A percentile compares a stretch with the other conserved stretches of the same genome.
These are phyloP conservation scores for Xylariaceae sp. DNA, from an alignment of 2,329 filamentous ascomycete genomes.

Conservation along the genomic window DNA sequence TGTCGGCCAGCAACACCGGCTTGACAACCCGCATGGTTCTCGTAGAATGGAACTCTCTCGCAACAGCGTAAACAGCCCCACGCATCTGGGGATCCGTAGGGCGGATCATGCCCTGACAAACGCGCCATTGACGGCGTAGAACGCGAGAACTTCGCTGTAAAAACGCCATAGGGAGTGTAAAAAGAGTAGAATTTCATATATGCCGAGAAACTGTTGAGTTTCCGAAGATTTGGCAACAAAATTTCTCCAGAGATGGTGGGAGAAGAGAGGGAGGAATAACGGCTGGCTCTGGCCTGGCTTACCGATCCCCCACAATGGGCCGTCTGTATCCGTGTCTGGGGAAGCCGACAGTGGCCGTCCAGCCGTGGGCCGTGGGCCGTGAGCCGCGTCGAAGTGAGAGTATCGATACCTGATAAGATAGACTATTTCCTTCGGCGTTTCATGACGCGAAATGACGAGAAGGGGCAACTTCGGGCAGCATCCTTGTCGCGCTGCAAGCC, in stretches of 20 bases:
- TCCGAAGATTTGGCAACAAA: slow-evolving; percentile 4
- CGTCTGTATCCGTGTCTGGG: slow-evolving; percentile 28
- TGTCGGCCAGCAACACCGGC: slow-evolving; percentile 79
- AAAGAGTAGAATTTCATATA: neutral
- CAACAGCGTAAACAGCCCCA: slow-evolving; percentile 24
- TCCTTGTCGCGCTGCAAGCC: no score
- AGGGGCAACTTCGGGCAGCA: no score
- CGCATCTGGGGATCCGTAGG: slow-evolving; percentile 32
- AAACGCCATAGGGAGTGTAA: slow-evolving; percentile 41
- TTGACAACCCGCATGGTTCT: slow-evolving; percentile 59
- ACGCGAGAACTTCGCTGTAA: slow-evolving; percentile 50
- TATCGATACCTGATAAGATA: no score
- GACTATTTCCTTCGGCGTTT: no score
- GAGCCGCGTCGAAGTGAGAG: neutral
- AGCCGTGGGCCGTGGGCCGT: no score
- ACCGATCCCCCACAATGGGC: slow-evolving; percentile 25
- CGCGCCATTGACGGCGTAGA: slow-evolving; percentile 50
- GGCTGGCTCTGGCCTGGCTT: no score
- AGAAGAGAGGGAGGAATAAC: slow-evolving; percentile 9
- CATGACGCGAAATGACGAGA: no score
- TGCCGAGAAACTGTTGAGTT: neutral
- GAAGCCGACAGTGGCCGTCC: slow-evolving; percentile 28
- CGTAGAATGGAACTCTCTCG: slow-evolving; percentile 52
- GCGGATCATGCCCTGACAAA: slow-evolving; percentile 40
- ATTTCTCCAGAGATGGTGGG: slow-evolving; percentile 5